Conservation (phyloP, 2,329 filamentous ascomycete species). For the Microcyclosporella mali region DNA sequence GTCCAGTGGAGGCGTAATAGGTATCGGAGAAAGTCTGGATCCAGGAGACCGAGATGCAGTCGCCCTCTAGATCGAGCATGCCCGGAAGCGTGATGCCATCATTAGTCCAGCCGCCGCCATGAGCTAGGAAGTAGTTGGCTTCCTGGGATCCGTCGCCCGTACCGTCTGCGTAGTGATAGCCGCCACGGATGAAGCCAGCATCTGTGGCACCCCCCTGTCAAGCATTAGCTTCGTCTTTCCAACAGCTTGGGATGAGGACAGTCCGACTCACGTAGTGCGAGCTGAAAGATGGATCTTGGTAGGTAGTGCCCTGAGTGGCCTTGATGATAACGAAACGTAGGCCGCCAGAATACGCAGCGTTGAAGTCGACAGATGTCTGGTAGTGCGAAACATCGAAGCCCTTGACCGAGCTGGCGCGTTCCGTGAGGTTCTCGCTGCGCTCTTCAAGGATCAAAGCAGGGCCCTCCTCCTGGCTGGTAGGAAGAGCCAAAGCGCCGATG, state of each 20-base stretch:
- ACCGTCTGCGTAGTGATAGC: constrained; percentile 52
- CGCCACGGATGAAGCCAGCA: constrained; percentile 50
- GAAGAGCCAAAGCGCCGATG: constrained; percentile 5
- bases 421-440: neutral
- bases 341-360: constrained; percentile 29
- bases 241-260: too few species aligned
- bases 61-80: constrained; percentile 52
- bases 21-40: constrained; percentile 49
- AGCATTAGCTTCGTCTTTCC: too few species aligned
- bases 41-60: constrained; percentile 45
- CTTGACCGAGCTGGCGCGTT: constrained; percentile 18
- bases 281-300: constrained; percentile 35
- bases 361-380: constrained; percentile 29
- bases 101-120: constrained; percentile 50
- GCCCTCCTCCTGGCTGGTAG: constrained; percentile 2
- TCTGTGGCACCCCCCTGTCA: constrained; percentile 39
- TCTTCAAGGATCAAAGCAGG: neutral
- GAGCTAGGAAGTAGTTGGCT: constrained; percentile 47
- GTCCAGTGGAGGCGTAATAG: constrained; percentile 42
- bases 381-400: constrained; percentile 34
- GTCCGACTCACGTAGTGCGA: constrained; percentile 37
- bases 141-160: constrained; percentile 43
- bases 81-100: constrained; percentile 53
- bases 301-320: constrained; percentile 13
- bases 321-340: constrained; percentile 34